Percentiles rank a stretch among this genome's conserved stretches.
phyloP scores from a whole-genome alignment of 2,329 filamentous ascomycete genomes.

The Neophaeococcomyces aloes region DNA sequence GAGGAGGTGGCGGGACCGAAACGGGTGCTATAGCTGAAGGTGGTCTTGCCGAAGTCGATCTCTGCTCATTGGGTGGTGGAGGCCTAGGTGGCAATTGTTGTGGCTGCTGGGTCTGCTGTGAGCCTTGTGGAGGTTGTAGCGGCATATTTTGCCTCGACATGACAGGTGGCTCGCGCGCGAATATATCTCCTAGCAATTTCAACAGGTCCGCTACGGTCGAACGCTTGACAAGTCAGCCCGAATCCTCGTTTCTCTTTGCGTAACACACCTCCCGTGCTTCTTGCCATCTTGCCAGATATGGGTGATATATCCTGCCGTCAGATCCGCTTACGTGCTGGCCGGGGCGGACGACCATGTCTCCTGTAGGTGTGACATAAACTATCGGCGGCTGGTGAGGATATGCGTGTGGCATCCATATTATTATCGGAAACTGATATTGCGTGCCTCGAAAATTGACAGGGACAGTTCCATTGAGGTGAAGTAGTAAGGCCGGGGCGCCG shows the following conservation, averaged over 20 bases:
- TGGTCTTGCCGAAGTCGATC: slow-evolving; percentile 33
- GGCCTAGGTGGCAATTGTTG: slow-evolving; percentile 55
- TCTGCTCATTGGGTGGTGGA: slow-evolving; percentile 60
- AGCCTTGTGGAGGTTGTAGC: slow-evolving; percentile 27
- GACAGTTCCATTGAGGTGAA: slow-evolving; percentile 77
- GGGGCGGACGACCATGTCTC: slow-evolving; percentile 78
- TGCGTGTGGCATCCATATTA: slow-evolving; percentile 82
- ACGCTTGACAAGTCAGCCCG: slow-evolving; percentile 43
- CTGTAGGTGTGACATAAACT: slow-evolving; percentile 77
- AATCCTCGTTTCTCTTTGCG: not conserved
- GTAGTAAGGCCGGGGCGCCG: slow-evolving; percentile 72
- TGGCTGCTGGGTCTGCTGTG: slow-evolving; percentile 26
- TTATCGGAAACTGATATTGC: slow-evolving; percentile 82
- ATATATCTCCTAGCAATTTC: slow-evolving; percentile 70
- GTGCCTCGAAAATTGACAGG: slow-evolving; percentile 85
- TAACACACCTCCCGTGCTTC: slow-evolving; percentile 77
- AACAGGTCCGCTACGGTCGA: slow-evolving; percentile 76
- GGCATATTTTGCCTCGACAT: slow-evolving; percentile 53
- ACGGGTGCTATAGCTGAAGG: slow-evolving; percentile 24
- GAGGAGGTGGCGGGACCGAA: slow-evolving; percentile 40
- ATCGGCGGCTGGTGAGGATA: slow-evolving; percentile 82
- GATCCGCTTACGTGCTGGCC: slow-evolving; percentile 82
- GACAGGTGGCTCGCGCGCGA: slow-evolving; percentile 89
- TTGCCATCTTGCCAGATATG: slow-evolving; percentile 82
- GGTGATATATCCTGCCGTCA: slow-evolving; percentile 89